Conservation (phyloP, 2,329 filamentous ascomycete species). For the Purpureocillium takamizusanense region DNA sequence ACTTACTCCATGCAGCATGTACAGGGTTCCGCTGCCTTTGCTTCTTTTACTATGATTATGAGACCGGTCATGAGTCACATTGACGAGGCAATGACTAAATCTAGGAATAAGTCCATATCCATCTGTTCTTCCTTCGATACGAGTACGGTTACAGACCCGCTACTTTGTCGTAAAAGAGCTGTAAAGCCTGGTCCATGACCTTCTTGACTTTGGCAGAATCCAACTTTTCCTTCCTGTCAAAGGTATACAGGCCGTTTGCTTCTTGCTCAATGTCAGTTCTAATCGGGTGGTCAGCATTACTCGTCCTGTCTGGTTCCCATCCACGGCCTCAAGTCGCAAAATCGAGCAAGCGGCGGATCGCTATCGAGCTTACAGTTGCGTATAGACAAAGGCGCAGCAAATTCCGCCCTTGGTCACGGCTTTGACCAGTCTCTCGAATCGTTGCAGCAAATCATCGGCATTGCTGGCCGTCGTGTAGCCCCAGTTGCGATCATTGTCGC, state of each 20-base stretch:
- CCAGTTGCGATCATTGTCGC: conserved; percentile 42
- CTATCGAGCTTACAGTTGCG: conserved; percentile 51
- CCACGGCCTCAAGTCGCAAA: too few species aligned
- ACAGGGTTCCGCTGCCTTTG: too few species aligned
- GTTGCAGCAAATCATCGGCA: conserved; percentile 46
- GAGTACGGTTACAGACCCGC: not conserved
- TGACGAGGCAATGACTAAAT: too few species aligned
- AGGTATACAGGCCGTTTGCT: conserved; percentile 57
- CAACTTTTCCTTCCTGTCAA: conserved; percentile 52
- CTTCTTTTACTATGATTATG: too few species aligned
- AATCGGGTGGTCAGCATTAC: conserved; percentile 2
- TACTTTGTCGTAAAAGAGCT: conserved; percentile 32
- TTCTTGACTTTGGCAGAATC: conserved; percentile 45
- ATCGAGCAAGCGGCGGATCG: too few species aligned
- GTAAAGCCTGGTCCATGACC: conserved; percentile 44
- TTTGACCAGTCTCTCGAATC: conserved; percentile 49
- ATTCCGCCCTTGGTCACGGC: conserved; percentile 47
- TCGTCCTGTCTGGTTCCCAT: too few species aligned
- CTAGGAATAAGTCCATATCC: too few species aligned
- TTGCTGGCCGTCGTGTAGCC: conserved; percentile 59
- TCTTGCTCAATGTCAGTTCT: conserved; percentile 58
- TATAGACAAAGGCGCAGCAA: conserved; percentile 57
- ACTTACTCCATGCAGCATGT: too few species aligned
- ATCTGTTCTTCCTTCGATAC: not conserved
- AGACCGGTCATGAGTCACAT: too few species aligned